Evolutionary conservation across 192 early-diverging fungal genomes (phyloP), one percentile per base, ranked within the genome.

Genomic region (Chytriomyces sp.): DNA sequence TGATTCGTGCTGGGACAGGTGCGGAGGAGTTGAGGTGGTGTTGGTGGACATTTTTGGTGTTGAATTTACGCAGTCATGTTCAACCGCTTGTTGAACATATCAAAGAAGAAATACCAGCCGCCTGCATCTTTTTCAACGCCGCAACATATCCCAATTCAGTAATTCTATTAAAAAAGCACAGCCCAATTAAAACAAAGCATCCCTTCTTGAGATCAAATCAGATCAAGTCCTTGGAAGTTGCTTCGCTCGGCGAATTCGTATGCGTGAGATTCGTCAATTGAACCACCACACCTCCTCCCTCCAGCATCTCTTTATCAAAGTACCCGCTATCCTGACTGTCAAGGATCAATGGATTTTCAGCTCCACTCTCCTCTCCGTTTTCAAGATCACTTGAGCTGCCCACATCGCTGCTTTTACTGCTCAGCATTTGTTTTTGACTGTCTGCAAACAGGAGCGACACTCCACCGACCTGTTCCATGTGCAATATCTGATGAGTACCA

Each of bases 391-490:
- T 57, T 20, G 53, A 57, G 53, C 53, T 57, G 20, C 53, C 53
- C 13, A 57, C 53, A 20, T 57, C 53, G 53, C 53, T 57, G 53
- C 53, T 57, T 57, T 57, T 57, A 20, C 53, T 57, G 53, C 53
- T 57, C 53, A 57, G 53, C 53, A 57, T 57, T 57, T 57, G 61
- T 53, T 75, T 75, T 8, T 49, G 10, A 61, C 89, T 79, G 72
- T 85, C 81, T 23, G 82, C 82, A 67, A 88, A 88, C 18, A 88
- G 70, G 13, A 88, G 80, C 7, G 79, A 69, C 3, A 88, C 86
- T n/a, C 86, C 86, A 18, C 82, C 86, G 61, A 88, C 84, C 72
- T 75, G 23, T 9, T 50, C 11, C 53, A 57, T 57, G 53, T n/a
- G 46, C 16, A 65, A 47, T 50, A 16, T 46, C 16, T 44, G 5